Conservation (phyloP, 345 rosid species). For the Syzygium grande region DNA sequence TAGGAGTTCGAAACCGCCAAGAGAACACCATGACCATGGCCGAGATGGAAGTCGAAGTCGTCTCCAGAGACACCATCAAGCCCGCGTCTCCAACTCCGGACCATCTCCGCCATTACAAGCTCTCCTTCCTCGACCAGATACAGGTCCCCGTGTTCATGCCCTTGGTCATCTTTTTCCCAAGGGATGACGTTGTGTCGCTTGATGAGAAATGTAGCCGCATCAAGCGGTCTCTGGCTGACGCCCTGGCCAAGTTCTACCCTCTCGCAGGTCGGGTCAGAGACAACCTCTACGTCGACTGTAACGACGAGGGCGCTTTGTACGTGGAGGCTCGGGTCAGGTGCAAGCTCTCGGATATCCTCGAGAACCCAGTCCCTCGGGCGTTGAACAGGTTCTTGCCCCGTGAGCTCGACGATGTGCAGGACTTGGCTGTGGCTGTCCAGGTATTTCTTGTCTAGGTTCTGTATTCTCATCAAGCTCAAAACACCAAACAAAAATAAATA, state of each 20-base stretch:
- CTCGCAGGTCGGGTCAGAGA: slow-evolving; percentile 24
- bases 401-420: slow-evolving; percentile 4
- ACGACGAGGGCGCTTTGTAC: slow-evolving; percentile 17
- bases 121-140: slow-evolving; percentile 34
- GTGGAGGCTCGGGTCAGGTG: slow-evolving; percentile 19
- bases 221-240: slow-evolving; percentile 11
- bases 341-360: slow-evolving; percentile 3
- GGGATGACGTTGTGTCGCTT: not conserved
- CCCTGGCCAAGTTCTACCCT: slow-evolving; percentile 17
- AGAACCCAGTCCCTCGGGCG: slow-evolving; percentile 2
- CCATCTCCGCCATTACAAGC: slow-evolving; percentile 15
- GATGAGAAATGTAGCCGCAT: not conserved
- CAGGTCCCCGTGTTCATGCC: slow-evolving; percentile 20
- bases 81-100: slow-evolving; percentile 31
- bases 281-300: slow-evolving; percentile 17
- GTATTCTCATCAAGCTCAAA: not conserved
- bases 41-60: slow-evolving; percentile 11
- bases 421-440: slow-evolving; percentile 4
- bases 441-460: not conserved
- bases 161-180: slow-evolving; percentile 21
- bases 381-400: slow-evolving; percentile 9
- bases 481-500: not conserved
- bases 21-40: not conserved
- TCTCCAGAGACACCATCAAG: slow-evolving; percentile 17
- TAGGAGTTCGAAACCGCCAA: not conserved